phyloP scores from a whole-genome alignment of 495 filamentous ascomycete species.

The Podospora fimiseda region DNA sequence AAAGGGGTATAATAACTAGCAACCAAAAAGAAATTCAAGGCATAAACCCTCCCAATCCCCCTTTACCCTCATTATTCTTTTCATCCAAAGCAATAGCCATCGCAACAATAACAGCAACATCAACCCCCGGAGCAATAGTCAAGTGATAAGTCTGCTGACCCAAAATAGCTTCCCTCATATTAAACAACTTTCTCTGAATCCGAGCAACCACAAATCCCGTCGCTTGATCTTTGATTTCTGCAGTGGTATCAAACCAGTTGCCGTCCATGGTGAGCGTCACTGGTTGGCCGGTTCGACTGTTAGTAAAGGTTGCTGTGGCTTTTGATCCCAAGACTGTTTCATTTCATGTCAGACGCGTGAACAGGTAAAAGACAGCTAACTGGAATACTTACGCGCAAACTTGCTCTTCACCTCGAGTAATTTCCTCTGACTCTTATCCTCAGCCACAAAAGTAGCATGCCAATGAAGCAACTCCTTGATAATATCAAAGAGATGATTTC shows the following conservation, averaged over 20 bases:
- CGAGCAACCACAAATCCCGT: constrained; percentile 41
- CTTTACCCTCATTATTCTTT: constrained; percentile 44
- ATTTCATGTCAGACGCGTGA: not conserved
- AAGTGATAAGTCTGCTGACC: constrained; percentile 57
- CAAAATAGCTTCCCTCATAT: constrained; percentile 45
- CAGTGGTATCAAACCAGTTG: constrained; percentile 44
- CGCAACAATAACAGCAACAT: constrained; percentile 53
- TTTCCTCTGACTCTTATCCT: constrained; percentile 34
- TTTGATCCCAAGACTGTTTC: constrained; percentile 39
- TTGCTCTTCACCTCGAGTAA: constrained; percentile 47
- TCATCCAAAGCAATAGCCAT: constrained; percentile 58
- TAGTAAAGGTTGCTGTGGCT: constrained; percentile 43
- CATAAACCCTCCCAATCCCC: not conserved
- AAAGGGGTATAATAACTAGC: no score
- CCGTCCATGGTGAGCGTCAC: constrained; percentile 33
- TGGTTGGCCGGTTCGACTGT: constrained; percentile 27
- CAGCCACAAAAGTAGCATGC: constrained; percentile 43
- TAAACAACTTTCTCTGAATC: constrained; percentile 51
- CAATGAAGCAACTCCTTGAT: constrained; percentile 44
- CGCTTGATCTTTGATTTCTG: constrained; percentile 42
- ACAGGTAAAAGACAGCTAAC: not conserved
- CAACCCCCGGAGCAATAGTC: constrained; percentile 53
- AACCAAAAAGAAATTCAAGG: not conserved
- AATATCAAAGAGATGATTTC: constrained; percentile 47
- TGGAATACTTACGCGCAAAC: constrained; percentile 36